phyloP scores from a whole-genome alignment of 805 yeast genomes.

The Lipomyces kockii region DNA sequence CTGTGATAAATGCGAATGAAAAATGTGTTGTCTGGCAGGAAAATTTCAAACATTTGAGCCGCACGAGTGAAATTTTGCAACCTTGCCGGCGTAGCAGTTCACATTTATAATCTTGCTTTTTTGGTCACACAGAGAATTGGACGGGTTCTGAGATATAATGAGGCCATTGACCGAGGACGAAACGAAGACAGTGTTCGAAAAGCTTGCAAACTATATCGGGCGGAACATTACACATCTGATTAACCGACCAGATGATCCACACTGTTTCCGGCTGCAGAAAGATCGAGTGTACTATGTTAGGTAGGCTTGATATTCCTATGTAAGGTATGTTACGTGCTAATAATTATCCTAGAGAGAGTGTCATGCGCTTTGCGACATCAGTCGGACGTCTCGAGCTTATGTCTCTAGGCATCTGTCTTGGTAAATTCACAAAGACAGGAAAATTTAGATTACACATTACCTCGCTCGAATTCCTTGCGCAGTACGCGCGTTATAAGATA shows the following conservation, averaged over 20 bases:
- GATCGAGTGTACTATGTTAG: conserved; percentile 92
- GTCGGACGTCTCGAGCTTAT: conserved; percentile 86
- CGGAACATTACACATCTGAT: conserved; percentile 87
- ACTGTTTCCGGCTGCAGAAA: conserved; percentile 93
- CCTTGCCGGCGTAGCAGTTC: neutral
- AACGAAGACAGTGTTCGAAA: conserved; percentile 93
- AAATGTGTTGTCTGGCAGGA: neutral
- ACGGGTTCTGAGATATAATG: conserved; percentile 53
- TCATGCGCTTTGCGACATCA: conserved; percentile 77
- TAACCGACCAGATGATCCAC: conserved; percentile 81
- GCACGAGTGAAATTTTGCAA: neutral
- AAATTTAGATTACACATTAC: conserved; percentile 95
- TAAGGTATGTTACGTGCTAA: neutral
- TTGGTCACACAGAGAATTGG: neutral
- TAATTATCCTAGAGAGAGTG: conserved; percentile 23
- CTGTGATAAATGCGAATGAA: neutral
- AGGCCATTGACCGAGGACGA: conserved; percentile 96
- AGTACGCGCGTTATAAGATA: conserved; percentile 87
- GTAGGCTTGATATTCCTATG: conserved; percentile 27
- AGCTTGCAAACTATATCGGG: conserved; percentile 95
- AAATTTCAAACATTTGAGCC: neutral
- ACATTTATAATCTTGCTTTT: neutral
- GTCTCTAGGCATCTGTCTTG: conserved; percentile 92
- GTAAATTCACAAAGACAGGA: conserved; percentile 97
- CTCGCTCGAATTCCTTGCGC: conserved; percentile 78